Evolutionary conservation across 371 early-diverging fungal species (phyloP), one percentile per base, ranked within the genome.

Genomic region (Mortierella sp.): DNA sequence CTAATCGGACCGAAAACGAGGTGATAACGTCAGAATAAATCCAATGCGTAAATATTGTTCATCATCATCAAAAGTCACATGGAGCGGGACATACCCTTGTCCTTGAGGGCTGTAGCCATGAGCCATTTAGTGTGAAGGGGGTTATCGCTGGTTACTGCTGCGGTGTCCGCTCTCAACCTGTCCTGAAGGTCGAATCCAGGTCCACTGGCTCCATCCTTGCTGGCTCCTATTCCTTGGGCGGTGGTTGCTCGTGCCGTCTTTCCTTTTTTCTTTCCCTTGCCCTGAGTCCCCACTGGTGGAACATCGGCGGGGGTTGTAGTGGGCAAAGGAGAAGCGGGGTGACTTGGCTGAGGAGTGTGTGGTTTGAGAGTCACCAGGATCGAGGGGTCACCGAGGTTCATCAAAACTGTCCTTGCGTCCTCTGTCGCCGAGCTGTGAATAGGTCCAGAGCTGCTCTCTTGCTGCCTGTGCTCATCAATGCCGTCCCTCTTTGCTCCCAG

Each of bases 71-170:
- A 58, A 34, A 19, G 61, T 31, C 61, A n/a, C 24, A 31, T 4
- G 40, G n/a, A 37, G 10, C 26, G 6, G 8, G 9, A 39, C 64
- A 3, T 76, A 84, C 84, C 79, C 45, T 84, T 84, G 40, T 84
- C 84, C 29, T 84, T 84, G 29, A 84, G 48, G 5, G 84, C 84
- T 5, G 79, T 84, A 8, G 84, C 84, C 84, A 84, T 84, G 37
- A 84, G 72, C 84, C 84, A 84, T 52, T 79, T 79, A 6, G 84
- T 84, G 64, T 84, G 84, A 45, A 84, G 40, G 5, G 84, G 84
- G 55, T 84, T 84, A 29, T 68, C 69, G 31, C 79, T 79, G 13
- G 70, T 66, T 22, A 72, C 73, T 7, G 70, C 71, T 10, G 58
- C 77, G 2, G 34, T 58, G 22, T 58, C 61, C 7, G 19, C 19